These are phyloP conservation scores for Agaricus sinodeliciosus DNA, from an alignment of 768 basidiomycete species.

Conservation along the genomic window DNA sequence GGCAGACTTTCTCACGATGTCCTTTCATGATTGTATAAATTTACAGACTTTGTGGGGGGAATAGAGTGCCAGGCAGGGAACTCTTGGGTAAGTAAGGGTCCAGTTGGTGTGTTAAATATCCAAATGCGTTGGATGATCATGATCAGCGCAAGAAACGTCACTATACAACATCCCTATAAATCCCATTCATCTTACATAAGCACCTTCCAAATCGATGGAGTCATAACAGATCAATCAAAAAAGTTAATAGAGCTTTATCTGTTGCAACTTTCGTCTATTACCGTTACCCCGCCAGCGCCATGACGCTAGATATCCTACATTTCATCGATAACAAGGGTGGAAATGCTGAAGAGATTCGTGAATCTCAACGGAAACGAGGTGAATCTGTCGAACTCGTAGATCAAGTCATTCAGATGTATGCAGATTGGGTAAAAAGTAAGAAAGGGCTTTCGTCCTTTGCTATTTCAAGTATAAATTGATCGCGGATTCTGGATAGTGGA, in stretches of 20 bases:
- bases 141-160: neutral
- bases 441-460: conserved; percentile 12
- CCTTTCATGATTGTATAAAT: no score
- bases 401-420: conserved; percentile 87
- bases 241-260: neutral
- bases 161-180: no score
- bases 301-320: conserved; percentile 77
- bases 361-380: conserved; percentile 89
- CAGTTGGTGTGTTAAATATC: neutral
- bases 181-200: conserved; percentile 3
- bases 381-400: conserved; percentile 89
- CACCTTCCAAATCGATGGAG: conserved; percentile 3
- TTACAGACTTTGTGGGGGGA: no score
- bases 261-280: no score
- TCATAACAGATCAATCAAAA: neutral
- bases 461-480: no score
- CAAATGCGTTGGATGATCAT: neutral
- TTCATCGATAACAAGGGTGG: conserved; percentile 90
- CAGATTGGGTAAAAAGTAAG: conserved; percentile 92
- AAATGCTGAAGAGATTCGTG: conserved; percentile 82
- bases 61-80: no score
- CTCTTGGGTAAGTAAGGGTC: no score
- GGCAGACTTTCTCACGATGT: neutral
- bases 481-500: no score
- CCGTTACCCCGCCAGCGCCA: conserved; percentile 22